phyloP scores from a whole-genome alignment of 805 yeast genomes.

The Priceomyces melissophilus region DNA sequence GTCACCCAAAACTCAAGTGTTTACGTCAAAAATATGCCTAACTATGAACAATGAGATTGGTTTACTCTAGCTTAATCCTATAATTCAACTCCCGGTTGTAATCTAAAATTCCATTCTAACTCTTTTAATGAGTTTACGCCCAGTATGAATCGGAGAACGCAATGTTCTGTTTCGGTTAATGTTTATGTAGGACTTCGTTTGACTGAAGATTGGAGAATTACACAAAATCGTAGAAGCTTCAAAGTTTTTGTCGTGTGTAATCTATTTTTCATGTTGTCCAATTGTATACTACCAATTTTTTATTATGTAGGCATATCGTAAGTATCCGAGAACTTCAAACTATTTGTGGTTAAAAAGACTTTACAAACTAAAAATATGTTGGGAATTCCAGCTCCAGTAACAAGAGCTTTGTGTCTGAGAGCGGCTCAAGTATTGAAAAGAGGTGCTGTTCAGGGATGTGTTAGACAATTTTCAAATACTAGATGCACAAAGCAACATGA shows the following conservation, averaged over 20 bases:
- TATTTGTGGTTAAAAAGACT: not conserved
- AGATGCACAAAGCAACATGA: constrained; percentile 14
- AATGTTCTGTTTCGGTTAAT: not conserved
- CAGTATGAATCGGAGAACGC: too few relatives aligned
- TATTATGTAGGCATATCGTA: constrained; percentile 1
- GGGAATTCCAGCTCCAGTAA: too few relatives aligned
- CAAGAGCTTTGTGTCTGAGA: too few relatives aligned
- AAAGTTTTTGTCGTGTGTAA: not conserved
- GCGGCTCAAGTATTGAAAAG: too few relatives aligned
- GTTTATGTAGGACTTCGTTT: not conserved
- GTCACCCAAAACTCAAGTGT: too few relatives aligned
- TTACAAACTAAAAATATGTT: not conserved
- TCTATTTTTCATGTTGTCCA: constrained; percentile 7
- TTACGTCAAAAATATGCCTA: too few relatives aligned
- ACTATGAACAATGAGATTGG: too few relatives aligned
- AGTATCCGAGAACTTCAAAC: not conserved
- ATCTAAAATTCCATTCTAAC: too few relatives aligned
- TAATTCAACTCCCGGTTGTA: too few relatives aligned
- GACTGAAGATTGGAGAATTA: not conserved
- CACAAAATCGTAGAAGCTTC: not conserved
- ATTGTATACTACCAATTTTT: constrained; percentile 11
- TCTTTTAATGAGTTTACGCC: too few relatives aligned
- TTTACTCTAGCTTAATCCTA: too few relatives aligned
- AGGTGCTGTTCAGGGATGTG: not conserved
- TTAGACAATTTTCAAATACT: constrained; percentile 3